Percentiles rank a stretch among this genome's conserved stretches.
Conservation (phyloP, 106 monocot species). For the Dendrobium nobile region DNA sequence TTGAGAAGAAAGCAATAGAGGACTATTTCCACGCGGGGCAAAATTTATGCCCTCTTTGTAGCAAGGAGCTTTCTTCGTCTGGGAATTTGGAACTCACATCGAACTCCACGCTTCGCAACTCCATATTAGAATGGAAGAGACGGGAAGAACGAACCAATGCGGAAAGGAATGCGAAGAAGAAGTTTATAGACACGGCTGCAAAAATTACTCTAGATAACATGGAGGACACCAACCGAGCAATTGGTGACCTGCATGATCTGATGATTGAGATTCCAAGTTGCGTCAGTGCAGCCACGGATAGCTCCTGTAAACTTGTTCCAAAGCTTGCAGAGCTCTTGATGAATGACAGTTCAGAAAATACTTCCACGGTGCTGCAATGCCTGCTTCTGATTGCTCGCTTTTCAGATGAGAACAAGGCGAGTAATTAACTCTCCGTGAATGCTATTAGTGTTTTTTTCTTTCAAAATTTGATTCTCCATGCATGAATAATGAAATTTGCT, state of each 20-base stretch:
- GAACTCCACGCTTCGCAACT: slow-evolving; percentile 11
- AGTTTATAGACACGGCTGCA: not conserved
- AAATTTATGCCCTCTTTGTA: slow-evolving; percentile 2
- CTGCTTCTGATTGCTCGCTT: slow-evolving; percentile 4
- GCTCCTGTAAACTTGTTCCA: not conserved
- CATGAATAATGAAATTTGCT: not conserved
- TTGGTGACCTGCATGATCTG: slow-evolving; percentile 1
- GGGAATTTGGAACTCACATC: slow-evolving; percentile 1
- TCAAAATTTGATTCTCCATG: not conserved
- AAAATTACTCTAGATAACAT: not conserved
- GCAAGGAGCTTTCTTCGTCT: not conserved
- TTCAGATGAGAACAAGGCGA: slow-evolving; percentile 17
- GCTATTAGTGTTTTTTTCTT: too few species aligned
- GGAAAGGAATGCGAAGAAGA: not conserved
- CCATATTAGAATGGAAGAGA: slow-evolving; percentile 14
- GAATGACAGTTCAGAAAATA: not conserved
- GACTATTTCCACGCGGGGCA: slow-evolving; percentile 1
- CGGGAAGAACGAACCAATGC: not conserved
- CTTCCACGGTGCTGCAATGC: slow-evolving; percentile 1
- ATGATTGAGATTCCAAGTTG: not conserved
- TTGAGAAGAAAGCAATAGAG: slow-evolving; percentile 12
- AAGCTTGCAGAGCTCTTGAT: slow-evolving; percentile 12
- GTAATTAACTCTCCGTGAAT: not conserved
- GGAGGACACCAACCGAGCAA: slow-evolving; percentile 1
- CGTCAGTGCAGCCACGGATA: not conserved